Evolutionary conservation across 768 basidiomycete species (phyloP), one percentile per base, ranked within the genome.

Genomic region (Strobilomyces dryophilus): DNA sequence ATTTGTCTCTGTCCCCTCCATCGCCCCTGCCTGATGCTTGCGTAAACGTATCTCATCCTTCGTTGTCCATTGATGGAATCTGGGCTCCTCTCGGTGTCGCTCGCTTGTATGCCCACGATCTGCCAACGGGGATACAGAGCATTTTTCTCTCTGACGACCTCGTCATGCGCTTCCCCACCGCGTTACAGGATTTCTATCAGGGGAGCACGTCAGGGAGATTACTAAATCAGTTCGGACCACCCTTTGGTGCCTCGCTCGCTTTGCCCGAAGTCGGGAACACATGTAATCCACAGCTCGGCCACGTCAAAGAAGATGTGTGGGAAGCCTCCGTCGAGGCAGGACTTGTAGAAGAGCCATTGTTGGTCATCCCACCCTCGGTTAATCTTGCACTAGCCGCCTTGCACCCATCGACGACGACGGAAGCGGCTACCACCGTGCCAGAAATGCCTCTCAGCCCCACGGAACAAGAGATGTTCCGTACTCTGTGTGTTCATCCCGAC

Each of bases 381-480:
- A 60, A 71, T 47, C 54, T 63, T 43, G 66, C 66, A 7, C 58
- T 70, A 17, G 68, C 68, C 26, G 64, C 60, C 39, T 54, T 70
- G 27, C 69, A 61, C 31, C 57, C 61, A 9, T 47, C 55, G 26
- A 54, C 48, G 29, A 49, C 58, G 52, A 44, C 51, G 15, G 55
- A 61, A 37, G 59, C 58, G 12, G 50, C 15, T 18, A 35, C 46
- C 24, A 20, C 45, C 11, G 34, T 35, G 14, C 44, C 64, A 8
- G 68, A 71, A 27, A 71, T 72, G 4, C 87, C 86, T 18, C 75
- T 89, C 45, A 89, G 79, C 58, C 81, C 82, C 21, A 81, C 78
- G 10, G 87, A 89, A 60, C 80, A 85, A 61, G 81, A 85, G 66
- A 82, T 89, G 45, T 89, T 89, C 68, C 79, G 74, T 39, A 76